Base-by-base conservation (phyloP, 2,329 filamentous ascomycete genomes). In the Pseudohalonectria lignicola region DNA sequence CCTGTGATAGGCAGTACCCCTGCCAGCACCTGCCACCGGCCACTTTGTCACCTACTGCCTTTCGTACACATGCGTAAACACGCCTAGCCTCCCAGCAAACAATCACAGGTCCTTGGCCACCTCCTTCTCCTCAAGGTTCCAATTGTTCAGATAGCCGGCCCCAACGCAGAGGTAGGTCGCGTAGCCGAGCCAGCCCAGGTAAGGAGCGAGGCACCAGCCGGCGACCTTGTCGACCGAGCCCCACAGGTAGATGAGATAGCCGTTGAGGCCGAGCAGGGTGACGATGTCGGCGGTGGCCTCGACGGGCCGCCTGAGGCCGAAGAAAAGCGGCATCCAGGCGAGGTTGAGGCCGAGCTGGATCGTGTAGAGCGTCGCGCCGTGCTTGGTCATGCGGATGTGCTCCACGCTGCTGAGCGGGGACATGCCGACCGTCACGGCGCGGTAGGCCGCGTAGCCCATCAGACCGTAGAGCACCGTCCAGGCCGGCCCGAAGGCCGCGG, bases 321-420 rank as follows among this genome's bases (percentile, higher is more conserved):
- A 95, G 71, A 95, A 95, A 10, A 95, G 71, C 11, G 90, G 90
- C 74, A 87, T 95, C 86, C 86, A 96, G 39, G 81, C 59, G 21
- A 94, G 66, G 57, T 95, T 95, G 37, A 95, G 68, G 10, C 72
- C 83, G 6, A 95, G 77, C 61, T 95, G 88, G 42, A 87, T 67
- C 2, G 83, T 84, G 66, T 94, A 95, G 21, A 95, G 70, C 0
- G 82, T 85, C 41, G 85, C 80, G 47, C 79, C 82, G 47, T 77
- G 69, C 54, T 74, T 74, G 37, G 82, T 76, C 39, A 75, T 61
- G 26, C 64, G 59, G 34, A 75, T 67, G n/a, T 71, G 74, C 29
- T 62, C 57, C 21, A 71, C 63, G 26, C 68, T 64, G 28, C 70
- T 57, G 29, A 68, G 53, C n/a, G 77, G 76, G 6, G 69, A 67